Evolutionary conservation across 805 yeast genomes (phyloP).

Genomic region (Lipomyces spencermartinsiae): DNA sequence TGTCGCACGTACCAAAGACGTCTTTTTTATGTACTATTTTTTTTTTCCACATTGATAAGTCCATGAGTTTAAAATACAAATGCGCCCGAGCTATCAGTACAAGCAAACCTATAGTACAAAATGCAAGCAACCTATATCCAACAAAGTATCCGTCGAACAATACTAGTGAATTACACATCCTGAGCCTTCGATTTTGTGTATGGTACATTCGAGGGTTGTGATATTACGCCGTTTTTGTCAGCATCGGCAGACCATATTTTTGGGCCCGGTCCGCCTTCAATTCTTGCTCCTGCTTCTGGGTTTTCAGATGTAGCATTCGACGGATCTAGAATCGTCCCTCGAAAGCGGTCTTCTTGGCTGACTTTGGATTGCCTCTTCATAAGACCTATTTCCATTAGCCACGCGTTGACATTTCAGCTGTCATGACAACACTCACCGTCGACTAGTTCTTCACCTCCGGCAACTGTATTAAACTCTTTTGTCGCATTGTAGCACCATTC

Average conservation of each 20-base stretch:
- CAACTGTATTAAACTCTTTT: conserved; percentile 19
- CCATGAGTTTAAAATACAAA: not conserved
- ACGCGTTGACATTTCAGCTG: not conserved
- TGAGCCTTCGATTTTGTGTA: not conserved
- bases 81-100: not conserved
- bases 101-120: not conserved
- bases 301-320: not conserved
- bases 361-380: conserved; percentile 34
- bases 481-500: conserved; percentile 32
- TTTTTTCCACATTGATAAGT: not conserved
- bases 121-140: not conserved
- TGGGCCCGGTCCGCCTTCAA: conserved; percentile 35
- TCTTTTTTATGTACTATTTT: not conserved
- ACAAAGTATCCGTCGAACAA: not conserved
- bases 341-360: conserved; percentile 36
- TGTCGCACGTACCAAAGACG: not conserved
- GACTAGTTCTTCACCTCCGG: conserved; percentile 27
- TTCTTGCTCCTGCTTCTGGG: conserved; percentile 1
- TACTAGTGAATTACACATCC: not conserved
- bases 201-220: not conserved
- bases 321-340: conserved; percentile 36
- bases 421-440: conserved; percentile 19
- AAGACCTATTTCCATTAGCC: conserved; percentile 14
- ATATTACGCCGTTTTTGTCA: not conserved
- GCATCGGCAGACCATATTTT: not conserved